Evolutionary conservation across 768 basidiomycete genomes (phyloP), one percentile per base, ranked within the genome.

Genomic region (Leccinum boreale): DNA sequence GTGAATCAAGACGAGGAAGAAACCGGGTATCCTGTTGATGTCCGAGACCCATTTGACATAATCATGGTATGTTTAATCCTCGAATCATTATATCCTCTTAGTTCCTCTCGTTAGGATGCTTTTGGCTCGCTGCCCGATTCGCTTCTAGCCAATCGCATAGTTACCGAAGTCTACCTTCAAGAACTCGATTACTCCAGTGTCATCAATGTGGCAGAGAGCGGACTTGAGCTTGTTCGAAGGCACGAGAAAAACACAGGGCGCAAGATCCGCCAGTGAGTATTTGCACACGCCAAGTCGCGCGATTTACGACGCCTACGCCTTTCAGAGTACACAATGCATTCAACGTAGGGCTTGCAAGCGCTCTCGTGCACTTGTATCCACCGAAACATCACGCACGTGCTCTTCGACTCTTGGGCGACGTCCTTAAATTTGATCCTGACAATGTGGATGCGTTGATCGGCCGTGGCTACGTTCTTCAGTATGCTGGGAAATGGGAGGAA

Each of bases 311-410:
- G 44, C 17, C 56, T 36, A 35, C 52, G 24, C 31, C 54, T n/a
- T 56, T 47, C 54, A 94, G 92, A 52, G 80, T 81, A 12, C 78
- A 78, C 48, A 81, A 82, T 50, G 85, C 85, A 3, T 83, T 97
- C 67, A 85, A 93, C 58, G 79, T 85, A 11, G 77, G 79, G 5
- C 79, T 96, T 12, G 88, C 85, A 2, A 87, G 85, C 0, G 85
- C 91, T 5, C 79, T 97, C 15, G 89, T 93, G 4, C 89, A 97
- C 66, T 78, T 90, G 50, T 92, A 84, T 70, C 86, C 95, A 28
- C 96, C 96, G 0, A 94, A 94, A 65, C 89, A 98, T 64, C 96
- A 98, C 68, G 63, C 76, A 11, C 85, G 87, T 52, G 96, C 97
- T 1, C 75, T 87, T 24, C 75, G 80, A 17, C 79, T 97, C 10